These are phyloP conservation scores for Hanseniaspora uvarum DNA, from an alignment of 1,139 yeast genomes.

Conservation along the genomic window DNA sequence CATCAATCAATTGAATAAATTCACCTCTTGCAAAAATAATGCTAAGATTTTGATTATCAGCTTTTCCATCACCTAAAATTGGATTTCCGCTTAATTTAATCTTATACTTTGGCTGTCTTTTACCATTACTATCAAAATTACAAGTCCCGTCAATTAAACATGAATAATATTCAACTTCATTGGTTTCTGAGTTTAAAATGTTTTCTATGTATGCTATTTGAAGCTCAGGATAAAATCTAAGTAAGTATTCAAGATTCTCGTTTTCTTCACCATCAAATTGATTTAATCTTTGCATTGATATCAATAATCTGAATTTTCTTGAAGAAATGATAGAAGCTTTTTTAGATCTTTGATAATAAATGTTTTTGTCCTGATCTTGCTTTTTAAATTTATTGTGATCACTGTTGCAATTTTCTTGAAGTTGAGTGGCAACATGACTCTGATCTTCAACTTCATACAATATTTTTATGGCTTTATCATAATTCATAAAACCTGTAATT, in stretches of 20 bases:
- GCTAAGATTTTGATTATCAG: slow-evolving; percentile 97
- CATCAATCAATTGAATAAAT: slow-evolving; percentile 94
- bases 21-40: slow-evolving; percentile 97
- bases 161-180: slow-evolving; percentile 93
- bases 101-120: slow-evolving; percentile 97
- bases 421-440: slow-evolving; percentile 86
- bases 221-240: slow-evolving; percentile 96
- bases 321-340: slow-evolving; percentile 82
- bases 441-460: slow-evolving; percentile 98
- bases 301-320: slow-evolving; percentile 93
- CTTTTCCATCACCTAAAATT: slow-evolving; percentile 97
- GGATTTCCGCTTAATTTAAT: slow-evolving; percentile 97
- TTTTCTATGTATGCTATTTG: slow-evolving; percentile 97
- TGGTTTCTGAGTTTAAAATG: slow-evolving; percentile 81
- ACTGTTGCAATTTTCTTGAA: slow-evolving; percentile 94
- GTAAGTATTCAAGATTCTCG: slow-evolving; percentile 94
- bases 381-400: slow-evolving; percentile 92
- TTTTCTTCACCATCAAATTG: slow-evolving; percentile 94
- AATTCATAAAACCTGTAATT: slow-evolving; percentile 98
- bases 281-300: slow-evolving; percentile 96
- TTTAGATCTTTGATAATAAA: slow-evolving; percentile 24
- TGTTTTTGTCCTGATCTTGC: slow-evolving; percentile 36
- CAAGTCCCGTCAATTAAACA: slow-evolving; percentile 97
- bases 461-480: slow-evolving; percentile 93
- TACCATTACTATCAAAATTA: slow-evolving; percentile 93